Conservation (phyloP, 345 rosid species). For the Turritis glabra region DNA sequence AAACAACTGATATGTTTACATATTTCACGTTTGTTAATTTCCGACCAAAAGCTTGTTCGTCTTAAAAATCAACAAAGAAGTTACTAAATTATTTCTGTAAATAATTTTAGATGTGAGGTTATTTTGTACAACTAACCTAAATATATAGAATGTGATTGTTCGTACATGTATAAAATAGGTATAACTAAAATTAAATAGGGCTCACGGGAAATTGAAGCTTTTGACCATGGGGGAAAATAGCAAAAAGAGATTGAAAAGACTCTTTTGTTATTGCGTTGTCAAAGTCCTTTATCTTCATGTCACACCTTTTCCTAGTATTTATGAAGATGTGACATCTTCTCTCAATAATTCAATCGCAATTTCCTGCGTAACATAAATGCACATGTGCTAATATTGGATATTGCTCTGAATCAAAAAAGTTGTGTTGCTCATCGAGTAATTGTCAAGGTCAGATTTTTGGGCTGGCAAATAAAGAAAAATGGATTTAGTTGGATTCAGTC, state of each 20-base stretch:
- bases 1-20: too few species aligned
- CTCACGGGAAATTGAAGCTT: constrained; percentile 14
- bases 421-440: not conserved
- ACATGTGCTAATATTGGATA: constrained; percentile 14
- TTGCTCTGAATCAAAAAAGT: not conserved
- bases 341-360: constrained; percentile 2
- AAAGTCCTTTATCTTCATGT: constrained; percentile 15
- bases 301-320: constrained; percentile 24
- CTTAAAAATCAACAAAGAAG: too few species aligned
- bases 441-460: not conserved
- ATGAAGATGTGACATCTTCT: constrained; percentile 27
- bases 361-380: constrained; percentile 6
- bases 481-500: too few species aligned
- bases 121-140: too few species aligned
- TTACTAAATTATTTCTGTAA: too few species aligned
- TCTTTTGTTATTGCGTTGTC: constrained; percentile 14
- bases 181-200: not conserved
- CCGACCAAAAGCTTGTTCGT: too few species aligned
- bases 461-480: not conserved
- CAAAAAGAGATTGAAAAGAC: constrained; percentile 16
- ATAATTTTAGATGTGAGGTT: too few species aligned
- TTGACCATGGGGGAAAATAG: constrained; percentile 4
- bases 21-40: too few species aligned
- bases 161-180: too few species aligned
- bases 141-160: too few species aligned